Base-by-base conservation (phyloP, 2,329 filamentous ascomycete genomes). In the Alternaria panax region DNA sequence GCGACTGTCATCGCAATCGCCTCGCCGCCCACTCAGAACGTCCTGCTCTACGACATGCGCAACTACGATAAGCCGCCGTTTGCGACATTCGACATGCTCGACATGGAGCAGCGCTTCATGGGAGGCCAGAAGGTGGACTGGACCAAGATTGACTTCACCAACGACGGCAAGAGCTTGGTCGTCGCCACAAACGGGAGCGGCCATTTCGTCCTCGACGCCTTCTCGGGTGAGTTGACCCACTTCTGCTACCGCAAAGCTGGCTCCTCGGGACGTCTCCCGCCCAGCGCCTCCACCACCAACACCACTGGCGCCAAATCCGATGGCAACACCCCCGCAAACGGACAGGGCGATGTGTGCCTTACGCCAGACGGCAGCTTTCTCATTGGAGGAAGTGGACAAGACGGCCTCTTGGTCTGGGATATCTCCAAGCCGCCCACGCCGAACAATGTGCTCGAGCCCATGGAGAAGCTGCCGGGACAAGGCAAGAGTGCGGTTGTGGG, bases 61-160 rank as follows among this genome's bases (percentile, higher is more conserved):
- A 96, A 97, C 77, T 98, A 92, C 79, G 92, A 97, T 78, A 96
- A 95, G 78, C 88, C 90, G 5, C 95, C 95, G 0, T 96, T 99
- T 72, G 86, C 89, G 11, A 91, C 87, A 8, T 95, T 98, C 71
- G 94, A 98, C 72, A 82, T 98, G 16, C 79, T 88, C 24, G 87
- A 89, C 6, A 85, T 89, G 47, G 88, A 90, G 67, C 83, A 75
- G 43, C 70, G 70, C 12, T 75, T 74, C 57, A 65, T 73, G 3
- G 75, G 76, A n/a, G 45, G 80, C 43, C 84, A 80, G 48, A 82
- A 66, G 51, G 85, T 85, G 52, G 89, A 89, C 11, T 99, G 95
- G 95, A 95, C 92, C 1, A 93, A 91, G 68, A 84, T 99, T 41
- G 93, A 97, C 71, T 98, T 99, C 75, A 95, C 92, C 58, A 99